phyloP scores from a whole-genome alignment of 2,329 filamentous ascomycete species.

The Aspergillus sp. region DNA sequence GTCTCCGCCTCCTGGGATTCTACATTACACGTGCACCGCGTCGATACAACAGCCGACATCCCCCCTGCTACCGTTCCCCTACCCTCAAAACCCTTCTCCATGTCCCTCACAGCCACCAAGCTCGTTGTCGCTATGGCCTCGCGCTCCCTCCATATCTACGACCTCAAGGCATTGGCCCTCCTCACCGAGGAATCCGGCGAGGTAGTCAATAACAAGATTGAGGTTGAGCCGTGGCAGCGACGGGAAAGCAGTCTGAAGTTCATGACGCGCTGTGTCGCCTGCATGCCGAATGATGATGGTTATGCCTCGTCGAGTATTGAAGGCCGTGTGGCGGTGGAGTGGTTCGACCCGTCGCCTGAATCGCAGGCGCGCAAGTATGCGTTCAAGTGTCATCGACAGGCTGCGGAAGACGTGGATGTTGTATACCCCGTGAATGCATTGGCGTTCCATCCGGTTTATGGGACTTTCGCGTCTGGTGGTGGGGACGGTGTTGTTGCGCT shows the following conservation, averaged over 20 bases:
- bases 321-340: slow-evolving; percentile 91
- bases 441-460: slow-evolving; percentile 73
- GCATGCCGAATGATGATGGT: slow-evolving; percentile 93
- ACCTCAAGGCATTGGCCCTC: slow-evolving; percentile 61
- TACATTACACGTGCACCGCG: slow-evolving; percentile 75
- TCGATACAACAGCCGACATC: slow-evolving; percentile 38
- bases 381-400: slow-evolving; percentile 94
- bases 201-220: slow-evolving; percentile 35
- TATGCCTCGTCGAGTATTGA: slow-evolving; percentile 92
- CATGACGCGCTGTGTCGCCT: slow-evolving; percentile 85
- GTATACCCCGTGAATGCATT: slow-evolving; percentile 90
- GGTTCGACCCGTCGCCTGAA: slow-evolving; percentile 85
- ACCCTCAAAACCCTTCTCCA: slow-evolving; percentile 81
- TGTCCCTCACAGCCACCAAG: slow-evolving; percentile 71
- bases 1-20: slow-evolving; percentile 91
- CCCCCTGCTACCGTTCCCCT: slow-evolving; percentile 61
- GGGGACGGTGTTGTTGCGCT: slow-evolving; percentile 87
- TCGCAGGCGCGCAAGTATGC: slow-evolving; percentile 92
- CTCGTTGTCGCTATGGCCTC: slow-evolving; percentile 94
- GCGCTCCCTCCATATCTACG: slow-evolving; percentile 90
- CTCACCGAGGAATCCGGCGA: slow-evolving; percentile 44
- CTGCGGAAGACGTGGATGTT: slow-evolving; percentile 62
- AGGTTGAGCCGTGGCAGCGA: slow-evolving; percentile 78
- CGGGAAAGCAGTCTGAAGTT: slow-evolving; percentile 93
- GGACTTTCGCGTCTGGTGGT: slow-evolving; percentile 82